These are phyloP conservation scores for Lactarius deliciosus DNA, from an alignment of 768 basidiomycete genomes.

Conservation along the genomic window DNA sequence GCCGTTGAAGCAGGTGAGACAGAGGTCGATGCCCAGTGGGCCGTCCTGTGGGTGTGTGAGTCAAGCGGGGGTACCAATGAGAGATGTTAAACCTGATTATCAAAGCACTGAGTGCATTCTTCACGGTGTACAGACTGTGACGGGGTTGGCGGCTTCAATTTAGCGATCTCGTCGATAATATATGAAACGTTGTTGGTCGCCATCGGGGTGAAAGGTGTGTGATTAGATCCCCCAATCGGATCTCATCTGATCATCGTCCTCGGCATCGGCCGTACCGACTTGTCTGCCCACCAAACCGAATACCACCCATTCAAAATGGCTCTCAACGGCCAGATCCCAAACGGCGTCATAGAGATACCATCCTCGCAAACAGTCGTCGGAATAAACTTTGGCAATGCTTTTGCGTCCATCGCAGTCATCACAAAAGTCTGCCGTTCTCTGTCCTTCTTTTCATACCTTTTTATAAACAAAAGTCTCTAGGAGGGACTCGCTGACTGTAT, in stretches of 20 bases:
- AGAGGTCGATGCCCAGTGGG: conserved; percentile 80
- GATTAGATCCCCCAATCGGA: conserved; percentile 17
- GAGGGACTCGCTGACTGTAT: conserved; percentile 93
- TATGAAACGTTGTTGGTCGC: conserved; percentile 37
- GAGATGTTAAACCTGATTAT: conserved; percentile 64
- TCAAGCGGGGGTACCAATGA: background rate
- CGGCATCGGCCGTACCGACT: conserved; percentile 12
- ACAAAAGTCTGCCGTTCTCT: conserved; percentile 65
- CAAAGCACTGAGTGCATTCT: conserved; percentile 98
- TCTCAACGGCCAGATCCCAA: conserved; percentile 44
- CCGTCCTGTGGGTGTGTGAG: conserved; percentile 51
- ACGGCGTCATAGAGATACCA: conserved; percentile 47
- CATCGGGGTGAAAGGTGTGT: conserved; percentile 26
- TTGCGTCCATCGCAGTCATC: conserved; percentile 92
- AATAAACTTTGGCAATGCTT: conserved; percentile 95
- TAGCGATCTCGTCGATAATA: conserved; percentile 44
- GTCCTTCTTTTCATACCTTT: conserved; percentile 1
- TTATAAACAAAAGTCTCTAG: conserved; percentile 39
- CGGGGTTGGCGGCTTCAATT: conserved; percentile 55
- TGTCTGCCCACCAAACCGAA: conserved; percentile 3
- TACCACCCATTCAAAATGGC: conserved; percentile 37
- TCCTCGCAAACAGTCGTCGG: conserved; percentile 68
- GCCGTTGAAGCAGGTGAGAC: conserved; percentile 92
- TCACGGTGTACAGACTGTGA: conserved; percentile 81
- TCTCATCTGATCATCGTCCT: background rate